Conservation (phyloP, 768 basidiomycete genomes). For the Leucosporidium scottii region DNA sequence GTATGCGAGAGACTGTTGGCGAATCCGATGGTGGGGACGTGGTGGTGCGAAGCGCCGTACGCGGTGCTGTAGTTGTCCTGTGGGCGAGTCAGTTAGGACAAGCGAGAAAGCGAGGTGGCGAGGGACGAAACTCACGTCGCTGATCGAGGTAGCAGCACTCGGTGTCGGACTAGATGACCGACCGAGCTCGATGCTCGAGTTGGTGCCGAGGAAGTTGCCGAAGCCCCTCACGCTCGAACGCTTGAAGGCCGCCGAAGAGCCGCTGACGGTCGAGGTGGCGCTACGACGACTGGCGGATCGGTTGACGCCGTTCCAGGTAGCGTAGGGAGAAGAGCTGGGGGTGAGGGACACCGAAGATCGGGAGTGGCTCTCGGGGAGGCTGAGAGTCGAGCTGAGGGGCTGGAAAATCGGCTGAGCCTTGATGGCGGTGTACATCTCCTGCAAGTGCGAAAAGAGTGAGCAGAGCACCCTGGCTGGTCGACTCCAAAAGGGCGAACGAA, state of each 20-base stretch:
- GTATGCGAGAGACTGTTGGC: constrained; percentile 95
- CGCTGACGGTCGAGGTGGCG: constrained; percentile 4
- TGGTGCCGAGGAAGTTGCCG: constrained; percentile 68
- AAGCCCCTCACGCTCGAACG: constrained; percentile 85
- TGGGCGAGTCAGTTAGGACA: constrained; percentile 45
- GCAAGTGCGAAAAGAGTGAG: not conserved
- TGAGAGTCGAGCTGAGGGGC: constrained; percentile 1
- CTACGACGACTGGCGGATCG: constrained; percentile 53
- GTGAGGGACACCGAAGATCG: constrained; percentile 28
- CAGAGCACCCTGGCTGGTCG: constrained; percentile 4
- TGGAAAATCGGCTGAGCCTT: constrained; percentile 46
- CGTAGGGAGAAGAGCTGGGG: constrained; percentile 33
- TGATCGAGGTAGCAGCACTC: constrained; percentile 80
- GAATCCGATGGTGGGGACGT: constrained; percentile 79
- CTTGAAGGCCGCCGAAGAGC: constrained; percentile 59
- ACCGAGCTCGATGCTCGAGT: constrained; percentile 52
- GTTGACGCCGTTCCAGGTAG: constrained; percentile 31
- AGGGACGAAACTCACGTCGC: constrained; percentile 49
- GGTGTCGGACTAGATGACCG: constrained; percentile 91
- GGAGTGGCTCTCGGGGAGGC: not conserved
- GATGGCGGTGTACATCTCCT: constrained; percentile 94
- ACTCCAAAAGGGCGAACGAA: constrained; percentile 39
- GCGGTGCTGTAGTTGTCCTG: constrained; percentile 26
- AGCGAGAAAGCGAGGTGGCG: no score
- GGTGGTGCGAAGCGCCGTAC: constrained; percentile 23